Conservation (phyloP, 2,329 filamentous ascomycete genomes). For the Colletotrichum sp. region DNA sequence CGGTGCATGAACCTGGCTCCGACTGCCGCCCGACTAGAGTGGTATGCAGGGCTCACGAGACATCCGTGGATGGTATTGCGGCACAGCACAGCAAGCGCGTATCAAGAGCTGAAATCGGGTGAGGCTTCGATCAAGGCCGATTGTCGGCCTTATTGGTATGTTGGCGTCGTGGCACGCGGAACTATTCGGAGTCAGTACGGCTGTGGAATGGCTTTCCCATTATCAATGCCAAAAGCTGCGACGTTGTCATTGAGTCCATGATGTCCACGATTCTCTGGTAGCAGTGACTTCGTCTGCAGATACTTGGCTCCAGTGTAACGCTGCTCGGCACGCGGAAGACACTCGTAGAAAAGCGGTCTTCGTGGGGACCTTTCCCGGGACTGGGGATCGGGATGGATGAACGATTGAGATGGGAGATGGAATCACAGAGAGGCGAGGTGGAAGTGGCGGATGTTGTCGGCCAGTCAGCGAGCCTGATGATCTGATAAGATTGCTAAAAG, state of each 20-base stretch:
- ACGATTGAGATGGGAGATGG: not conserved
- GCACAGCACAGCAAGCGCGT: not conserved
- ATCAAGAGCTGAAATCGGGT: accelerated
- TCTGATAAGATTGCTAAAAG: constrained; percentile 22
- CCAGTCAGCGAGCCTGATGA: constrained; percentile 1
- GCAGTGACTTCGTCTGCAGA: not conserved
- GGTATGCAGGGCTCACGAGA: not conserved
- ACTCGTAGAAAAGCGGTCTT: not conserved
- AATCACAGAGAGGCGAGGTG: not conserved
- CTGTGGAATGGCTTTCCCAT: accelerated
- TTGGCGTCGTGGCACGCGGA: not conserved
- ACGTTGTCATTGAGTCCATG: not conserved
- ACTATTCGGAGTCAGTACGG: not conserved
- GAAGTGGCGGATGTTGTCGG: not conserved
- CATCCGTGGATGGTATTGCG: not conserved
- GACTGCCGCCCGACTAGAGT: not conserved
- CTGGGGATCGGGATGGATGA: not conserved
- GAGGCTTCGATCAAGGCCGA: not conserved
- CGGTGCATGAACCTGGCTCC: not conserved
- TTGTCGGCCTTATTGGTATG: not conserved
- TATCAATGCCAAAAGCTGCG: not conserved
- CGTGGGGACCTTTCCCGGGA: not conserved
- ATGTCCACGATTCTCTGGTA: not conserved
- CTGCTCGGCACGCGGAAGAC: not conserved
- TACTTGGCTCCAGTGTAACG: not conserved